Percentiles rank a stretch among this genome's conserved stretches.
Conservation (phyloP, 1,139 yeast genomes). For the Nakaseomyces bracarensis region DNA sequence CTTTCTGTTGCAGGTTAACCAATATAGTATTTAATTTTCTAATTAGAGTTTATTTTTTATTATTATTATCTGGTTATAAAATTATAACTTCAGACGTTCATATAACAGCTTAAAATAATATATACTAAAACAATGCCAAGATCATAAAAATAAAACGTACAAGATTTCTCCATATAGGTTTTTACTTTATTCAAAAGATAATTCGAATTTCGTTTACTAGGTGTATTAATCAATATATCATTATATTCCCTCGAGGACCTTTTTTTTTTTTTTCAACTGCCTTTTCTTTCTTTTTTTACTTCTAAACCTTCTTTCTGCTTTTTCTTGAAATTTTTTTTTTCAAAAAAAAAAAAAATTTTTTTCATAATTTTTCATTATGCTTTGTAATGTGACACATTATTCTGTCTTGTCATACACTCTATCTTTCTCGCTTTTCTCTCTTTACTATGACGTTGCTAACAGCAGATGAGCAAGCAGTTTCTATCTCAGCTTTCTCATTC, state of each 20-base stretch:
- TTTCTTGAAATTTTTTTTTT: not conserved
- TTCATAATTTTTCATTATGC: too few species aligned
- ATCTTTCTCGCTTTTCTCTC: not conserved
- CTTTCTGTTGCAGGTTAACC: not conserved
- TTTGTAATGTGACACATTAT: constrained; percentile 1
- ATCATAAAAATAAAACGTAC: too few species aligned
- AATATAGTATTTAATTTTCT: not conserved
- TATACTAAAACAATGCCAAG: too few species aligned
- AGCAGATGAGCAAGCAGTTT: constrained; percentile 3
- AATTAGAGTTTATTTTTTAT: not conserved
- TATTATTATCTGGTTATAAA: too few species aligned
- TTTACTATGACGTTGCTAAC: not conserved
- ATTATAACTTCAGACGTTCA: too few species aligned
- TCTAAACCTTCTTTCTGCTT: not conserved
- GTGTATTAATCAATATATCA: too few species aligned
- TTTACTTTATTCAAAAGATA: too few species aligned
- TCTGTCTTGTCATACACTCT: not conserved
- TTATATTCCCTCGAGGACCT: too few species aligned
- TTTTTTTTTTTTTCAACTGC: not conserved
- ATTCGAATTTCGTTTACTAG: too few species aligned
- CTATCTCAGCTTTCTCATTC: not conserved
- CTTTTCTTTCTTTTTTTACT: not conserved
- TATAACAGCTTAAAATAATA: too few species aligned
- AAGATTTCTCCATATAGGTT: too few species aligned
- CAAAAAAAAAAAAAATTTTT: not conserved